A percentile compares a stretch with the other conserved stretches of the same genome.
These are phyloP conservation scores for Colletotrichum chlorophyti DNA, from an alignment of 2,329 filamentous ascomycete genomes.

Conservation along the genomic window DNA sequence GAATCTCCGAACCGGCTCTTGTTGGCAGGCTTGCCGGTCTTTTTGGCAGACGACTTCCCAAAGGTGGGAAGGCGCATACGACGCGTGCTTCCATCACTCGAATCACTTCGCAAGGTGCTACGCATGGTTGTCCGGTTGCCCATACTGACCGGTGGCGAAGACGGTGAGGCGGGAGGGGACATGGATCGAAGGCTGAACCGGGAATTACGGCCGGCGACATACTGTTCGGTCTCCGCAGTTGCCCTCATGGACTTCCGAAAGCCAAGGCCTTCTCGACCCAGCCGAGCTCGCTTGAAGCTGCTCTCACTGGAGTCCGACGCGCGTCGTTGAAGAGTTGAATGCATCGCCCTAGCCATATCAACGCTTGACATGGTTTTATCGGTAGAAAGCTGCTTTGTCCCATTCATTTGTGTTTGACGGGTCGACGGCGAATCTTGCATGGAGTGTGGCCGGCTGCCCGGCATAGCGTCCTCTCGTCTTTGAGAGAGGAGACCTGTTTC, in stretches of 20 bases:
- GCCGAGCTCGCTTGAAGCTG: constrained; percentile 76
- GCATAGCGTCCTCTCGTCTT: neutral
- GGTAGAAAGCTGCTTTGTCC: constrained; percentile 4
- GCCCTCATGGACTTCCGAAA: constrained; percentile 80
- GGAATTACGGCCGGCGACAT: constrained; percentile 13
- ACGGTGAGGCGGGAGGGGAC: constrained; percentile 68
- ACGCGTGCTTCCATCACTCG: constrained; percentile 42
- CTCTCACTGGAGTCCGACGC: constrained; percentile 76
- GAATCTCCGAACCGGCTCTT: constrained; percentile 67
- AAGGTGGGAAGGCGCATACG: constrained; percentile 52
- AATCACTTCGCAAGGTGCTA: constrained; percentile 48
- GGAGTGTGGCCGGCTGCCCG: constrained; percentile 8
- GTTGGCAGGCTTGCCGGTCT: constrained; percentile 41
- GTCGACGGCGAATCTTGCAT: constrained; percentile 2
- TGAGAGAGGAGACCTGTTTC: neutral
- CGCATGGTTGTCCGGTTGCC: constrained; percentile 51
- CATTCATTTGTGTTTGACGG: neutral
- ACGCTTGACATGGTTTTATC: constrained; percentile 27
- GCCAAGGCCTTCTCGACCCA: constrained; percentile 55
- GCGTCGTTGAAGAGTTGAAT: constrained; percentile 54
- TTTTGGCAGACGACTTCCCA: constrained; percentile 44
- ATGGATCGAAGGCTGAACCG: constrained; percentile 74
- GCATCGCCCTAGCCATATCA: constrained; percentile 28
- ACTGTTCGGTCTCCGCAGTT: constrained; percentile 49
- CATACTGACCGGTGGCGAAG: constrained; percentile 44